Evolutionary conservation across 1,284 basidiomycete species (phyloP).

Genomic region (Puccinia coronata): DNA sequence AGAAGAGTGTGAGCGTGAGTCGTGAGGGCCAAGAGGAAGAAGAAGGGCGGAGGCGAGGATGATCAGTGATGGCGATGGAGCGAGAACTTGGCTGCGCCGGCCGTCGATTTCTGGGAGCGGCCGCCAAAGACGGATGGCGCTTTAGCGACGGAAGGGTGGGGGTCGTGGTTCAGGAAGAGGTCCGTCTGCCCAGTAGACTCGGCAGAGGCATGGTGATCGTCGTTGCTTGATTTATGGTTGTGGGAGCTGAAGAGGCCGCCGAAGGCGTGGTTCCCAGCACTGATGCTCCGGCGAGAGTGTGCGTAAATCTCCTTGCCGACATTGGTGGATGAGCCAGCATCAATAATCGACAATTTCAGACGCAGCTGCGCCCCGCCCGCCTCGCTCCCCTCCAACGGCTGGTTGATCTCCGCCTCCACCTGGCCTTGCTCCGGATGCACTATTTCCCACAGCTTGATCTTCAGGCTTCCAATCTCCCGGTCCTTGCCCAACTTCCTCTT

Average conservation of each 20-base stretch:
- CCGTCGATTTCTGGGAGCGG: not conserved
- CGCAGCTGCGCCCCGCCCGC: not conserved
- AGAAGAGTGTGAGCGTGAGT: too few relatives aligned
- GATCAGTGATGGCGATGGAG: not conserved
- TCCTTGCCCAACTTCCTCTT: constrained; percentile 35
- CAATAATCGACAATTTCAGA: constrained; percentile 7
- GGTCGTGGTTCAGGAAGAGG: constrained; percentile 14
- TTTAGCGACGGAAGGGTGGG: constrained; percentile 13
- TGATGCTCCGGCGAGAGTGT: not conserved
- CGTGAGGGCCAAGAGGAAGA: not conserved
- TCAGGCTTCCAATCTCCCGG: constrained; percentile 19
- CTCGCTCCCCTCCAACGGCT: not conserved
- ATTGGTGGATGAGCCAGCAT: constrained; percentile 1
- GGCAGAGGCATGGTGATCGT: not conserved
- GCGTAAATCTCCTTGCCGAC: constrained; percentile 20
- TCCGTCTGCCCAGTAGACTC: not conserved
- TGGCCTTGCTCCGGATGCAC: constrained; percentile 8
- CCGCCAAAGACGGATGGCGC: constrained; percentile 1
- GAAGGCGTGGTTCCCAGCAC: not conserved
- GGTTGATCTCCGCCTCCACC: constrained; percentile 9
- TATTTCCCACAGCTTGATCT: not conserved
- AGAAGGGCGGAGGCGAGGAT: not conserved
- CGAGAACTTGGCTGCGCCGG: not conserved
- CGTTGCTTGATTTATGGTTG: not conserved
- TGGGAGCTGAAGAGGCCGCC: not conserved